Evolutionary conservation across 164 flowering plant species (phyloP).

Genomic region (Magnolia changhungtana): DNA sequence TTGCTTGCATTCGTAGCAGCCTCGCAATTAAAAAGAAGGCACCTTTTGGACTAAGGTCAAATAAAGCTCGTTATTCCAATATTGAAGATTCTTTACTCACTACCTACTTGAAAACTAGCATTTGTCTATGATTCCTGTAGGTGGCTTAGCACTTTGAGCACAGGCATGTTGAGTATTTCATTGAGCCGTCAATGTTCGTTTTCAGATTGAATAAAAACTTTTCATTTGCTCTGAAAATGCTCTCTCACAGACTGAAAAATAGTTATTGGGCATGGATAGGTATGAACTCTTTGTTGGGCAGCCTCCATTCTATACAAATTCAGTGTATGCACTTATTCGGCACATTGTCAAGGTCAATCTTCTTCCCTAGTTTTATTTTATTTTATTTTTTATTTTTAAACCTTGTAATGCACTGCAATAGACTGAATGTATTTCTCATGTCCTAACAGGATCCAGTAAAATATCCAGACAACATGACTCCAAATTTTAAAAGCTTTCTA

Average conservation of each 20-base stretch:
- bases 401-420: neutral
- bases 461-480: constrained; percentile 90
- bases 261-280: constrained; percentile 38
- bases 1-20: no score
- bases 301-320: constrained; percentile 98
- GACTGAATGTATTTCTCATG: constrained; percentile 3
- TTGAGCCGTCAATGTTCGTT: neutral
- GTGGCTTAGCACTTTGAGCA: neutral
- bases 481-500: constrained; percentile 74
- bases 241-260: neutral
- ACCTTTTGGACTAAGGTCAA: no score
- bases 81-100: no score
- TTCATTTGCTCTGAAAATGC: neutral
- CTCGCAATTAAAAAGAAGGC: no score
- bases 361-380: neutral
- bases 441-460: constrained; percentile 87
- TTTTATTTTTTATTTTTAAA: neutral
- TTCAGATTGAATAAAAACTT: neutral
- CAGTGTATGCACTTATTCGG: constrained; percentile 87
- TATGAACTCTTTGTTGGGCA: constrained; percentile 98
- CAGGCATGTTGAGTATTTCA: neutral
- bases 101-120: no score
- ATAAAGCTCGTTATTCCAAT: no score
- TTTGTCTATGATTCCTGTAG: no score
- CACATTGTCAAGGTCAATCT: constrained; percentile 84